Evolutionary conservation across 2,329 filamentous ascomycete genomes (phyloP).

Genomic region (Aureobasidium sp.): DNA sequence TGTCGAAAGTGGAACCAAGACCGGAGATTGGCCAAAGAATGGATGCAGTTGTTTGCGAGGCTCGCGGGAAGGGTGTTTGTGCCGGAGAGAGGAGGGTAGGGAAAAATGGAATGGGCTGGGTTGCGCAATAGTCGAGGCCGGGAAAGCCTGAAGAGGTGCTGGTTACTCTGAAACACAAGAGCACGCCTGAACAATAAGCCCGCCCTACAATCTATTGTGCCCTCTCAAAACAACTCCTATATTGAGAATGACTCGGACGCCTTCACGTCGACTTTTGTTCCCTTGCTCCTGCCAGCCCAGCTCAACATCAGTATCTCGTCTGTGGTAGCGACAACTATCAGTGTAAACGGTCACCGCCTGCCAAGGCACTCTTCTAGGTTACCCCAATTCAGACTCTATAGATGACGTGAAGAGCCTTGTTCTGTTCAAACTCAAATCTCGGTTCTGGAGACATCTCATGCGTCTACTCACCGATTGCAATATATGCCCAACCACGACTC

Average conservation of each 20-base stretch:
- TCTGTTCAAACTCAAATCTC: neutral
- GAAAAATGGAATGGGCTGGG: neutral
- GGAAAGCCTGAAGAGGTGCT: neutral
- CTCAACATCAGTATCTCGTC: neutral
- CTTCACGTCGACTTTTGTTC: neutral
- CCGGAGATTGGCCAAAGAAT: neutral
- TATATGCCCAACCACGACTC: neutral
- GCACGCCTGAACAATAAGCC: neutral
- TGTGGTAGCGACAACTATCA: constrained; percentile 4
- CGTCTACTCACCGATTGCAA: neutral
- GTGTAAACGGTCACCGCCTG: neutral
- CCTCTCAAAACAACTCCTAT: neutral
- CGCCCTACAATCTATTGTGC: neutral
- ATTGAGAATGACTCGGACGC: neutral
- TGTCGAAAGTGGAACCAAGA: neutral
- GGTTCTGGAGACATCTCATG: neutral
- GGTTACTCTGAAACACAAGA: constrained; percentile 1
- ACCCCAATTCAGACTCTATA: neutral
- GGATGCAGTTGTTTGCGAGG: neutral
- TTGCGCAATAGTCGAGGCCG: constrained; percentile 9
- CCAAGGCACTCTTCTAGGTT: neutral
- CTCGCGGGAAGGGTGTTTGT: neutral
- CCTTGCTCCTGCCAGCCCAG: neutral
- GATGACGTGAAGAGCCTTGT: neutral
- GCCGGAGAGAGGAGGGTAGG: neutral